Evolutionary conservation across 805 yeast species (phyloP), one percentile per base, ranked within the genome.

Genomic region (Candida anglica): DNA sequence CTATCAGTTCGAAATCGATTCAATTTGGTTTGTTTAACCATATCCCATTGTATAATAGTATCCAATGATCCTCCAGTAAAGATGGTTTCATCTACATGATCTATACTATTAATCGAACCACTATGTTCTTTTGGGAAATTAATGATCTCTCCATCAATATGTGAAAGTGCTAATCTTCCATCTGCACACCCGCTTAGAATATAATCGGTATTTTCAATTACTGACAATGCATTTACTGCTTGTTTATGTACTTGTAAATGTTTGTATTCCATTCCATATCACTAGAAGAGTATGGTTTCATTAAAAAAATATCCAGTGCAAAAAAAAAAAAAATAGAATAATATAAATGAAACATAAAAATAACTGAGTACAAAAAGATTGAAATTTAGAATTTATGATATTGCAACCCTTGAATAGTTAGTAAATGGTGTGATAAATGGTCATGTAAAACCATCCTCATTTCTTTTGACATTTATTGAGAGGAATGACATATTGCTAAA

Each of bases 101-200:
- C 44, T 3, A 52, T 32, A 23, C 47, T 36, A 34, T 47, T 50
- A 31, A 53, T 37, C 20, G 52, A 17, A 15, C 34, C 34, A 22
- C 38, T 39, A 38, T 47, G 53, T 18, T 40, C 34, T 28, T 42
- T 44, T 10, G 52, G 50, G 15, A 49, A 41, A 5, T 20, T 28
- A 9, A 33, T 33, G 19, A 30, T 21, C 3, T 29, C 22, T 14
- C 26, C 26, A 6, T 22, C 37, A 16, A 39, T 27, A 33, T 45
- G 41, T 30, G 40, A 41, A 17, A 53, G 35, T 29, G 50, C 36
- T 14, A 29, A 29, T 18, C 30, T 30, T 26, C 49, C 56, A 34
- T 42, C 43, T 24, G 54, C 52, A n/a, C 55, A 53, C 6, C 53
- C 53, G 1, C 53, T 44, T 24, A 51, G 32, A 1, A 45, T 35